These are phyloP conservation scores for Rhipidocladum racemiflorum DNA, from an alignment of 176 grass and related monocot genomes.

Conservation along the genomic window DNA sequence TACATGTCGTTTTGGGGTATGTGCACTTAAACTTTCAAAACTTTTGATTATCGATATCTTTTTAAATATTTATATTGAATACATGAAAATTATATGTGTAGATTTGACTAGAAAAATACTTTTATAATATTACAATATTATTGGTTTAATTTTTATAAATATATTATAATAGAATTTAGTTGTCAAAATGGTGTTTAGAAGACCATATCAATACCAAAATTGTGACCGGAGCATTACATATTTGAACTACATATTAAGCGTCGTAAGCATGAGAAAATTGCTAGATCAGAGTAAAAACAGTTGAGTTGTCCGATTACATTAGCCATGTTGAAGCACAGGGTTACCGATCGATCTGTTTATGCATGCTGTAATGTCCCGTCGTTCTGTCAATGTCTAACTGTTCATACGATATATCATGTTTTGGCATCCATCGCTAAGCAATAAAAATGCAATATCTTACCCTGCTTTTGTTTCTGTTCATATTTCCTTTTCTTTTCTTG, in stretches of 20 bases:
- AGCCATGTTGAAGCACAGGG: background rate
- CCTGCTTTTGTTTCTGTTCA: background rate
- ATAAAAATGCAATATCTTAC: conserved; percentile 3
- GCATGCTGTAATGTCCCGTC: background rate
- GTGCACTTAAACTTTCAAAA: too few relatives aligned
- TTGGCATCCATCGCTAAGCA: background rate
- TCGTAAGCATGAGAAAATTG: background rate
- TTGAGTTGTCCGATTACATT: background rate
- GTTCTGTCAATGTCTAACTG: background rate
- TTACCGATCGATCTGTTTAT: background rate
- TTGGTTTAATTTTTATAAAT: too few relatives aligned
- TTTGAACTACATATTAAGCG: background rate
- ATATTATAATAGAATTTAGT: too few relatives aligned
- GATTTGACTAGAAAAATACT: too few relatives aligned
- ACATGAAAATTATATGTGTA: too few relatives aligned
- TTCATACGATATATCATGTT: conserved; percentile 1
- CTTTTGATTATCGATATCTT: too few relatives aligned
- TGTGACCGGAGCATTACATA: too few relatives aligned
- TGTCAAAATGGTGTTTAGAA: too few relatives aligned
- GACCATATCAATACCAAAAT: too few relatives aligned
- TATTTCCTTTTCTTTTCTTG: conserved; percentile 28
- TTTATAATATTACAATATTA: too few relatives aligned
- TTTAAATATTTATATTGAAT: too few relatives aligned
- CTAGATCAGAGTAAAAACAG: background rate
- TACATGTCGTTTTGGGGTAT: too few relatives aligned